These are phyloP conservation scores for Bryoerythrophyllum caledonicum DNA, from an alignment of 225 moss, liverwort and hornwort genomes.

Conservation along the genomic window DNA sequence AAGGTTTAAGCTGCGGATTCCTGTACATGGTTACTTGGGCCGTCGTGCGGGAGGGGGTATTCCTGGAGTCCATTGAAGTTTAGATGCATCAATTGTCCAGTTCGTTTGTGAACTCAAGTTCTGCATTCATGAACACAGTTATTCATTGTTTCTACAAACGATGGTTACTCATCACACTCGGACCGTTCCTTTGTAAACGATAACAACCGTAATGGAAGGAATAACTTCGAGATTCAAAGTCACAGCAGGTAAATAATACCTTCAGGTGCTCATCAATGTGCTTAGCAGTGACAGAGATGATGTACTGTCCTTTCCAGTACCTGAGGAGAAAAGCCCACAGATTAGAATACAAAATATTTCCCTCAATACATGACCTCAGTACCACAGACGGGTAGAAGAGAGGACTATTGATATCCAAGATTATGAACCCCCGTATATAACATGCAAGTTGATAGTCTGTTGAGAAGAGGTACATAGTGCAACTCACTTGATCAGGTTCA, in stretches of 20 bases:
- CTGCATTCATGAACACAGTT: constrained; percentile 36
- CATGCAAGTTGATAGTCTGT: constrained; percentile 6
- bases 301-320: constrained; percentile 93
- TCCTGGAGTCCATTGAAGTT: constrained; percentile 80
- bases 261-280: constrained; percentile 88
- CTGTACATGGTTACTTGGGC: constrained; percentile 31
- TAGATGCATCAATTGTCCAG: constrained; percentile 74
- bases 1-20: not conserved
- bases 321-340: constrained; percentile 32
- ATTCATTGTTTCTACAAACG: too few relatives aligned
- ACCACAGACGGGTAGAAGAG: not conserved
- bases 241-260: constrained; percentile 38
- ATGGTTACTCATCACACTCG: not conserved
- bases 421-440: not conserved
- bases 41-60: constrained; percentile 48
- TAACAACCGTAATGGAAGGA: not conserved
- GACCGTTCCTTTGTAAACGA: not conserved
- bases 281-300: constrained; percentile 85
- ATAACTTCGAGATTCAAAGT: constrained; percentile 8
- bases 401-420: constrained; percentile 3
- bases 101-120: constrained; percentile 61
- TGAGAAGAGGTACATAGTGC: not conserved
- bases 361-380: not conserved
- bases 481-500: constrained; percentile 87
- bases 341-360: constrained; percentile 8